Conservation (phyloP, 371 early-diverging fungal genomes). For the Apophysomyces trapeziformis region DNA sequence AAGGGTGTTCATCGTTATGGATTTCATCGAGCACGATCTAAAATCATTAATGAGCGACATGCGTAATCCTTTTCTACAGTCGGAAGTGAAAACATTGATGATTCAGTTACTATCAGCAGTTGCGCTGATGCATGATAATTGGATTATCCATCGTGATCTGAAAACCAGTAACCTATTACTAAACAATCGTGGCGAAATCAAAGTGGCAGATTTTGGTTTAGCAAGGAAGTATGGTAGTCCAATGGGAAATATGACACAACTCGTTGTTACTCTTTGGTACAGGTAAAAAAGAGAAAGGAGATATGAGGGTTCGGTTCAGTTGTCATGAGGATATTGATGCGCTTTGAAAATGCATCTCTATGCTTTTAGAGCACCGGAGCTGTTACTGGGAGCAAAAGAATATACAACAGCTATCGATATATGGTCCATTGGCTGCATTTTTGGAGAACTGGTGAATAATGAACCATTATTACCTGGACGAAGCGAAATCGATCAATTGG, state of each 20-base stretch:
- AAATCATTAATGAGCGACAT: conserved; percentile 89
- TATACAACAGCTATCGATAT: conserved; percentile 97
- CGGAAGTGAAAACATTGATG: conserved; percentile 94
- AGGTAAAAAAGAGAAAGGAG: conserved; percentile 42
- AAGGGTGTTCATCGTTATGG: conserved; percentile 97
- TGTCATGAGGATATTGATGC: not conserved
- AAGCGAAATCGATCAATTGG: conserved; percentile 83
- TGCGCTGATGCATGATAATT: conserved; percentile 90
- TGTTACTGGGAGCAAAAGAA: conserved; percentile 90
- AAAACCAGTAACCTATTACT: conserved; percentile 96
- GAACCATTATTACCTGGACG: conserved; percentile 77
- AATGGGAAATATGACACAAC: conserved; percentile 74
- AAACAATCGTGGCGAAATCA: conserved; percentile 83
- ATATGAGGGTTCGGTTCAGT: not conserved
- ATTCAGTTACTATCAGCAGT: conserved; percentile 86
- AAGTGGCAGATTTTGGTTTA: conserved; percentile 89
- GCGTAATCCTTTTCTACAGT: conserved; percentile 78
- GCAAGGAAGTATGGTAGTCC: conserved; percentile 82
- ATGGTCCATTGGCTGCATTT: conserved; percentile 97
- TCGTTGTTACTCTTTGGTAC: conserved; percentile 95
- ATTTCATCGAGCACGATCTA: conserved; percentile 95
- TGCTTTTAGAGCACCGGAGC: conserved; percentile 89
- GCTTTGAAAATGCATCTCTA: not conserved
- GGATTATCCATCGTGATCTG: conserved; percentile 97
- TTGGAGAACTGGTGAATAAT: conserved; percentile 85